Conservation (phyloP, 148 eudicot species). For the Rhododendron molle region DNA sequence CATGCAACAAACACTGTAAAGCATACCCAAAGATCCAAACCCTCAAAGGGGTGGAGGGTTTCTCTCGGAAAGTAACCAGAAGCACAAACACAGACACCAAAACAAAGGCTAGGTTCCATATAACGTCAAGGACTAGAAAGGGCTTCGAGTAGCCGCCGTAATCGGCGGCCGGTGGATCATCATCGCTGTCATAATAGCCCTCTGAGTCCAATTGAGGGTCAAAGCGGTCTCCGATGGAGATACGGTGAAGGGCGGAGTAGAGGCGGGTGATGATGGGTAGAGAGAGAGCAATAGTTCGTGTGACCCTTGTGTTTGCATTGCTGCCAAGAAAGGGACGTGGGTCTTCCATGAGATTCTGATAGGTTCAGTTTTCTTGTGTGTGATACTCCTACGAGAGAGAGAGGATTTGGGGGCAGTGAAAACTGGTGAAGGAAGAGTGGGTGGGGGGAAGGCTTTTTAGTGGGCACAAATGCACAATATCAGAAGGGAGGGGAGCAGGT, state of each 20-base stretch:
- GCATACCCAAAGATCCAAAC: constrained; percentile 67
- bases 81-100: constrained; percentile 45
- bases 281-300: not conserved
- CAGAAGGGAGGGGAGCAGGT: not conserved
- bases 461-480: not conserved
- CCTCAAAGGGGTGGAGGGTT: constrained; percentile 54
- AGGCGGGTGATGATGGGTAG: constrained; percentile 2
- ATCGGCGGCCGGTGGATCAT: not conserved
- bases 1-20: constrained; percentile 55
- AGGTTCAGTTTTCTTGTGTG: not conserved
- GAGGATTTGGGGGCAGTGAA: not conserved
- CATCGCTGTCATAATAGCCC: not conserved
- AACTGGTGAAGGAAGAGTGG: not conserved
- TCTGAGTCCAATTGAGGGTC: not conserved
- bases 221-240: not conserved
- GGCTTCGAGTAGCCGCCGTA: constrained; percentile 35
- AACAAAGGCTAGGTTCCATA: constrained; percentile 68
- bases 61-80: constrained; percentile 36
- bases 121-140: constrained; percentile 48
- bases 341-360: not conserved
- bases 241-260: not conserved
- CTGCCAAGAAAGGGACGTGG: not conserved
- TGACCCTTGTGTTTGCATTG: not conserved
- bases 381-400: not conserved
- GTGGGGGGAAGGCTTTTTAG: not conserved